Conservation (phyloP, 1,284 basidiomycete species). For the Cerioporus squamosus region DNA sequence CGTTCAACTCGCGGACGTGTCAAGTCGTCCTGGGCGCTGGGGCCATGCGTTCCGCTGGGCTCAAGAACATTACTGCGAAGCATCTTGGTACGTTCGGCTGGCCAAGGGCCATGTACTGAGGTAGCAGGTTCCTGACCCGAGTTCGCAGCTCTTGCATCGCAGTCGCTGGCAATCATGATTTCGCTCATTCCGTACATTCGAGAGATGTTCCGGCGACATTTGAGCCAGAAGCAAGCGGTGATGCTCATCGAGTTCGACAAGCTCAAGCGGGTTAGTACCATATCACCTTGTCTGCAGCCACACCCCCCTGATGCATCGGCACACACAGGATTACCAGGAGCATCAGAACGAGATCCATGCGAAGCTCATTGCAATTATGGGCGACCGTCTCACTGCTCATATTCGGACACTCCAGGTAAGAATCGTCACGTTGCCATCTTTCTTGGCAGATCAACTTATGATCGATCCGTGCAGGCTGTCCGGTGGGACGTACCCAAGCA, state of each 20-base stretch:
- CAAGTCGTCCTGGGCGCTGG: conserved; percentile 98
- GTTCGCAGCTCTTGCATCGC: conserved; percentile 87
- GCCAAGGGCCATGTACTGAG: not conserved
- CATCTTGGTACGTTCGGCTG: conserved; percentile 74
- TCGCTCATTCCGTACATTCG: conserved; percentile 96
- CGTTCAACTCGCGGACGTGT: conserved; percentile 98
- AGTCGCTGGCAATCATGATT: conserved; percentile 93
- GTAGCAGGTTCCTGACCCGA: conserved; percentile 5
- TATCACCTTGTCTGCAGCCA: not conserved
- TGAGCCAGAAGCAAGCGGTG: conserved; percentile 92
- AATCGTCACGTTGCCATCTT: conserved; percentile 5
- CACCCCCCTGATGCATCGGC: not conserved
- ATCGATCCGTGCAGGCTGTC: conserved; percentile 51
- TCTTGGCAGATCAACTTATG: not conserved
- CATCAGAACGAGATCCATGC: conserved; percentile 99
- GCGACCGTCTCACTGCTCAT: conserved; percentile 90
- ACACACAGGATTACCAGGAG: conserved; percentile 89
- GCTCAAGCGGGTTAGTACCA: conserved; percentile 80
- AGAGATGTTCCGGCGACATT: conserved; percentile 91
- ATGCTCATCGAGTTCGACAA: conserved; percentile 99
- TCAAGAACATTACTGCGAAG: conserved; percentile 99
- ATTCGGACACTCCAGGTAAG: conserved; percentile 77
- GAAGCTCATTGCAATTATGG: conserved; percentile 98
- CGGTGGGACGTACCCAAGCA: conserved; percentile 74
- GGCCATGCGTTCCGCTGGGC: conserved; percentile 95